Evolutionary conservation across 106 monocot species (phyloP).

Genomic region (Hemerocallis citrina): DNA sequence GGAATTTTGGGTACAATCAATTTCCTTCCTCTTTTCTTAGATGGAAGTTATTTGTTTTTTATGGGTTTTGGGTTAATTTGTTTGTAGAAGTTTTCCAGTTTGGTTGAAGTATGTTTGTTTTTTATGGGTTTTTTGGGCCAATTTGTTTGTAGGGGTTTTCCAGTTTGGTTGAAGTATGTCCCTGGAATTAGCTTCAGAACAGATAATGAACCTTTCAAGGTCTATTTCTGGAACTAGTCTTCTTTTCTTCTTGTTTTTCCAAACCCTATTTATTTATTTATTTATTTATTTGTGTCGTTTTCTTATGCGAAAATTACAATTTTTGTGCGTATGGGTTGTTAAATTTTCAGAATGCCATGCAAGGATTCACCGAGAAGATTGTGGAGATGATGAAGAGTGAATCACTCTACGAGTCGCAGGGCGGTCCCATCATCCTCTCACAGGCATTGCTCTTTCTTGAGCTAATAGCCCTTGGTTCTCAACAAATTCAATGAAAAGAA

Average conservation of each 20-base stretch:
- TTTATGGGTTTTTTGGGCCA: background rate
- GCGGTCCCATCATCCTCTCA: conserved; percentile 92
- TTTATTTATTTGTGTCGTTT: conserved; percentile 1
- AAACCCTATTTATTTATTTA: background rate
- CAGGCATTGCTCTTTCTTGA: no score
- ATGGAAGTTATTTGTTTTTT: background rate
- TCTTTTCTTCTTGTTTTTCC: background rate
- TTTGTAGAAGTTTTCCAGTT: conserved; percentile 79
- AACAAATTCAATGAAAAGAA: no score
- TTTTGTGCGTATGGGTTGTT: background rate
- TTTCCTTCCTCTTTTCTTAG: background rate
- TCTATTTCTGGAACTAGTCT: conserved; percentile 6
- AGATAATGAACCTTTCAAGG: conserved; percentile 98
- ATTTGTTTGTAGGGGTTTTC: conserved; percentile 58
- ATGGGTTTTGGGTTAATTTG: background rate
- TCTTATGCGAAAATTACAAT: background rate
- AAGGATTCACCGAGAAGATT: conserved; percentile 90
- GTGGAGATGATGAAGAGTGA: conserved; percentile 91
- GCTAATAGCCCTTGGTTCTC: no score
- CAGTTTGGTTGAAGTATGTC: conserved; percentile 99
- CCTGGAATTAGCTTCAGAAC: conserved; percentile 99
- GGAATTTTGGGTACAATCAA: conserved; percentile 84
- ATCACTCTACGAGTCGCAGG: conserved; percentile 79
- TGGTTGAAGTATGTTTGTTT: conserved; percentile 88
- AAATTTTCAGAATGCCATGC: conserved; percentile 70